phyloP scores from a whole-genome alignment of 2,329 filamentous ascomycete species.

The Penicillium polonicum region DNA sequence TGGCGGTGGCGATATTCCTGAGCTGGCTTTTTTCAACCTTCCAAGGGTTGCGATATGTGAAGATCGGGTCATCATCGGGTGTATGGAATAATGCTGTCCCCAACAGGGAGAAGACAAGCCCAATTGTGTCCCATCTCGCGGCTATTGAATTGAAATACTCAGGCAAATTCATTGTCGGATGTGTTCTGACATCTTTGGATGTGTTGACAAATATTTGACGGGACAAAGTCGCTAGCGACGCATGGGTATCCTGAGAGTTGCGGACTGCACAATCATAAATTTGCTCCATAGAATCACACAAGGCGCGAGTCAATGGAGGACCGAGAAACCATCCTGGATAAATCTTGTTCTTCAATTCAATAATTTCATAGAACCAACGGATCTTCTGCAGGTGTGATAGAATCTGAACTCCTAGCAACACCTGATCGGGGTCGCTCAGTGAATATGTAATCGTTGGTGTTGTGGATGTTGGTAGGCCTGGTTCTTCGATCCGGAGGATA shows the following conservation, averaged over 20 bases:
- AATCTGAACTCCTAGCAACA: constrained; percentile 14
- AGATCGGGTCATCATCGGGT: constrained; percentile 8
- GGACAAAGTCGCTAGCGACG: background rate
- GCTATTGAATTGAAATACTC: constrained; percentile 17
- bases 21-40: constrained; percentile 13
- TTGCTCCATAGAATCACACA: background rate
- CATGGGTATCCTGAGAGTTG: background rate
- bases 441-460: background rate
- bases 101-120: constrained; percentile 14
- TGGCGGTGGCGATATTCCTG: constrained; percentile 10
- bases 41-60: constrained; percentile 6
- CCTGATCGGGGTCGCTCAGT: constrained; percentile 4
- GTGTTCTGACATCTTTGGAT: constrained; percentile 8
- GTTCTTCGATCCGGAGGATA: background rate
- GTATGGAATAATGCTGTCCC: constrained; percentile 18
- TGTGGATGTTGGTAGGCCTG: background rate
- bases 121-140: constrained; percentile 21
- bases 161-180: constrained; percentile 10
- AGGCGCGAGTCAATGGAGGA: background rate
- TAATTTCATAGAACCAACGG: constrained; percentile 13
- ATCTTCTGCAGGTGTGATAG: constrained; percentile 12
- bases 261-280: background rate
- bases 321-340: background rate
- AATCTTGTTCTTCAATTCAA: constrained; percentile 11
- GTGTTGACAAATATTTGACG: constrained; percentile 3